Base-by-base conservation (phyloP, 208 protist species). In the Phytomonas francai region DNA sequence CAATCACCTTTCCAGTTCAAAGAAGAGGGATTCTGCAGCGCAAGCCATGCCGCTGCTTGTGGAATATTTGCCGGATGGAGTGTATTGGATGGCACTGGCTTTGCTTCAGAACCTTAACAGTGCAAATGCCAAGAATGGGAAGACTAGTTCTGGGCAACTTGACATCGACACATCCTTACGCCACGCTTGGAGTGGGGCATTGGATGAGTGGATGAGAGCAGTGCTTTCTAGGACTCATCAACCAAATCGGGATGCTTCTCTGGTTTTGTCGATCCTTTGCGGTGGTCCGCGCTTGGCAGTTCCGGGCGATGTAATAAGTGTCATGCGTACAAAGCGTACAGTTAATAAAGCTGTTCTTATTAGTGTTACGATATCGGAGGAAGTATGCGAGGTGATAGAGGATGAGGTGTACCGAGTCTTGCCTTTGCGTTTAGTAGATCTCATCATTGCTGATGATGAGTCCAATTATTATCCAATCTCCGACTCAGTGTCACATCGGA, bases 91-190 rank as follows among this genome's bases (percentile, higher is more conserved):
- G 39, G 84, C 87, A 5, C 32, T 95, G 59, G 68, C 81, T 25
- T 73, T 95, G 49, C 69, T 95, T 60, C 90, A 95, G 75, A 76
- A 74, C 27, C 79, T 92, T 29, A 89, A 88, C 76, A 77, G 32
- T 45, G 62, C 72, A 39, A 58, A 56, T 16, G 31, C 22, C 56
- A 63, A 45, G 30, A 56, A 31, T 29, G 7, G 31, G 30, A 42
- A 42, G 30, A 49, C 30, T 16, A 65, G 49, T 42, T 45, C 30
- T 58, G 16, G 33, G 25, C 28, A 42, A 49, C 29, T 5, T 64
- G 64, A 71, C 59, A 32, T 54, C 19, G 63, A 49, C 63, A 49
- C 54, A 39, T 59, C 30, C 33, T 63, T 63, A n/a, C 54, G 63
- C 25, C 90, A 95, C 75, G 73, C 79, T 31, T 92, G 85, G 83